Conservation (phyloP, 331 rosid species). For the Pyrus hybrid region DNA sequence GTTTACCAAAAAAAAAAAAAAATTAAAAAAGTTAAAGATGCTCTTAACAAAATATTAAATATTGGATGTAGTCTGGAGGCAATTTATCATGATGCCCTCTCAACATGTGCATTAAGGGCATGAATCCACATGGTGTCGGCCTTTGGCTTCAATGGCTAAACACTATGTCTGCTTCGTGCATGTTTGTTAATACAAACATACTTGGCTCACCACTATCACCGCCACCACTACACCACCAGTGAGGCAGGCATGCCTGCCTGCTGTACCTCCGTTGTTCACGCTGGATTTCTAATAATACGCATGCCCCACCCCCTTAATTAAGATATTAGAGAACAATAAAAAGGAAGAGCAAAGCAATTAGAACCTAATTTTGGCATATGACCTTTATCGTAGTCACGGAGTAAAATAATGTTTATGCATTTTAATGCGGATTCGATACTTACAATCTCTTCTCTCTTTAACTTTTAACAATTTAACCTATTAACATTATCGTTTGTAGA, state of each 20-base stretch:
- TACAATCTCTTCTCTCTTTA: no score
- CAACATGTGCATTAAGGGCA: slow-evolving; percentile 52
- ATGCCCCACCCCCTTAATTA: neutral
- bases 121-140: slow-evolving; percentile 40
- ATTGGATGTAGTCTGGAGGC: neutral
- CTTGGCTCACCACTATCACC: neutral
- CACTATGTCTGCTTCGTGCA: neutral
- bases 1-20: no score
- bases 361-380: no score
- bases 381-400: no score
- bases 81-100: slow-evolving; percentile 27
- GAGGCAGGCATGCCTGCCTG: neutral
- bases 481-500: no score
- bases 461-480: no score
- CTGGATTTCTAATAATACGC: slow-evolving; percentile 1
- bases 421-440: no score
- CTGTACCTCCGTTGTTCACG: slow-evolving; percentile 39
- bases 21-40: no score
- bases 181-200: neutral
- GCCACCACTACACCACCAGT: neutral
- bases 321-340: neutral
- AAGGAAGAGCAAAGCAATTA: no score
- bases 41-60: neutral
- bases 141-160: neutral
- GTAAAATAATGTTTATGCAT: no score